Evolutionary conservation across 495 filamentous ascomycete genomes (phyloP).

Genomic region (Talaromyces liani): DNA sequence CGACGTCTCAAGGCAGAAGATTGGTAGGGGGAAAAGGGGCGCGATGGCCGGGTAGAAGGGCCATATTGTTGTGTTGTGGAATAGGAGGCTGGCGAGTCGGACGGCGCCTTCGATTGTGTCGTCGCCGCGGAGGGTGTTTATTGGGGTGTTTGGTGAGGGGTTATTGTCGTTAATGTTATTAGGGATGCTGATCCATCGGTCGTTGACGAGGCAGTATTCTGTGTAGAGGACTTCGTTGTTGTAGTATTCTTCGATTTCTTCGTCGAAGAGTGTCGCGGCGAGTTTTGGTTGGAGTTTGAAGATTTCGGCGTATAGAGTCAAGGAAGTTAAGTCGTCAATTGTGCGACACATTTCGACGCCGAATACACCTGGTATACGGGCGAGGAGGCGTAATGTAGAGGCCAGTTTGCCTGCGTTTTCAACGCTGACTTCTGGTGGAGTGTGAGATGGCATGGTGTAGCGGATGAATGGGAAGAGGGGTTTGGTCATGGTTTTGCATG

Average conservation of each 20-base stretch:
- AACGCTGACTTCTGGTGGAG: conserved; percentile 26
- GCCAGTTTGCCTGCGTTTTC: conserved; percentile 29
- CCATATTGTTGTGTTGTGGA: conserved; percentile 42
- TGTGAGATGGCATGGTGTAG: conserved; percentile 26
- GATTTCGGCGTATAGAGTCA: conserved; percentile 35
- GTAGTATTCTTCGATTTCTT: conserved; percentile 38
- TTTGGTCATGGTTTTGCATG: conserved; percentile 36
- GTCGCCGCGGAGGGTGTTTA: conserved; percentile 52
- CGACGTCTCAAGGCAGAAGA: conserved; percentile 29
- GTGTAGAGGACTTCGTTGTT: conserved; percentile 39
- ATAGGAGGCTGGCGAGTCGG: conserved; percentile 35
- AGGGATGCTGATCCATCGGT: conserved; percentile 30
- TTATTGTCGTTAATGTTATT: neutral
- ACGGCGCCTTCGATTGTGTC: conserved; percentile 36
- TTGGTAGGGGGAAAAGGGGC: conserved; percentile 32
- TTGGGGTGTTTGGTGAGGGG: conserved; percentile 29
- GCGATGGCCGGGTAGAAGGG: conserved; percentile 36
- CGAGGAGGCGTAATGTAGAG: conserved; percentile 29
- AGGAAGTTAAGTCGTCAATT: conserved; percentile 33
- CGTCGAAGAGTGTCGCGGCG: conserved; percentile 18
- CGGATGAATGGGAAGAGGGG: conserved; percentile 41
- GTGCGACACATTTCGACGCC: conserved; percentile 23
- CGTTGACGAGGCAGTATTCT: conserved; percentile 34
- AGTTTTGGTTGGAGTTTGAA: conserved; percentile 15
- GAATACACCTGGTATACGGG: conserved; percentile 35